A percentile compares a stretch with the other conserved stretches of the same genome.
phyloP scores from a whole-genome alignment of 495 filamentous ascomycete species.

The Penicillium diatomitis region DNA sequence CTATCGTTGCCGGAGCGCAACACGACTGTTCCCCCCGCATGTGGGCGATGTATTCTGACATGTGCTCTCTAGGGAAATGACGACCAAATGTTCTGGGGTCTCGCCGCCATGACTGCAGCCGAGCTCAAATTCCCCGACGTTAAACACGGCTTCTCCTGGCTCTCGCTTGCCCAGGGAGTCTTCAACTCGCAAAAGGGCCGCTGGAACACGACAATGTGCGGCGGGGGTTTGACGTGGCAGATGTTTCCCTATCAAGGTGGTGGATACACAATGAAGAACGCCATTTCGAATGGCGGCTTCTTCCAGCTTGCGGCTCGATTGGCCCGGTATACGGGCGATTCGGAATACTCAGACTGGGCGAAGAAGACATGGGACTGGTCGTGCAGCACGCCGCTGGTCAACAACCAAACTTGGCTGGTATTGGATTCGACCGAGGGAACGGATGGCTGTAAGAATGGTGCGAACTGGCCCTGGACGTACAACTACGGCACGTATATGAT shows the following conservation, averaged over 20 bases:
- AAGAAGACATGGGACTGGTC: slow-evolving; percentile 61
- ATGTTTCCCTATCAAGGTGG: slow-evolving; percentile 58
- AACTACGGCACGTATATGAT: slow-evolving; percentile 59
- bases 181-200: slow-evolving; percentile 52
- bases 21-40: neutral
- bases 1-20: neutral
- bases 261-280: slow-evolving; percentile 71
- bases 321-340: slow-evolving; percentile 58
- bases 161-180: slow-evolving; percentile 39
- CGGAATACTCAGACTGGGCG: slow-evolving; percentile 63
- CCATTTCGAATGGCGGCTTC: slow-evolving; percentile 63
- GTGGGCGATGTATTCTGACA: neutral
- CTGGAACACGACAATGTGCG: slow-evolving; percentile 56
- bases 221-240: slow-evolving; percentile 76
- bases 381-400: slow-evolving; percentile 37
- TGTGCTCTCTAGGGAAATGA: slow-evolving; percentile 42
- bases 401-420: slow-evolving; percentile 38
- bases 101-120: slow-evolving; percentile 58
- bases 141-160: slow-evolving; percentile 43
- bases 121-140: slow-evolving; percentile 62
- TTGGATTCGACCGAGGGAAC: slow-evolving; percentile 51
- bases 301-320: slow-evolving; percentile 66
- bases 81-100: slow-evolving; percentile 69
- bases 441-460: slow-evolving; percentile 43
- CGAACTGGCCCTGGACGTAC: slow-evolving; percentile 58